Conservation (phyloP, 1,139 yeast genomes). For the Wickerhamiella infanticola region DNA sequence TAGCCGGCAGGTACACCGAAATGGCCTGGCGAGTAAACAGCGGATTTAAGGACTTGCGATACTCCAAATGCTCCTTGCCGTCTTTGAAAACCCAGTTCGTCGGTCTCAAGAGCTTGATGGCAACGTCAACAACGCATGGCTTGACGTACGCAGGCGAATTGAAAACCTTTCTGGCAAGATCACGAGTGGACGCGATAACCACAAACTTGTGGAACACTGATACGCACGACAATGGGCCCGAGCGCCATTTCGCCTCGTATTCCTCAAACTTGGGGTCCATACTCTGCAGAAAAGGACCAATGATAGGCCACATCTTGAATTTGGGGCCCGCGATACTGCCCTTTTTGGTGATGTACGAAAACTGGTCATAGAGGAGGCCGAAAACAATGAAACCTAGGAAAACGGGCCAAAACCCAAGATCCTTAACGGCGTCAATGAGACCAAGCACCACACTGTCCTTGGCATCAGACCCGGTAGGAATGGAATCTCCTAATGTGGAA, state of each 20-base stretch:
- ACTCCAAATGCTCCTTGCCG: constrained; percentile 89
- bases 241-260: constrained; percentile 82
- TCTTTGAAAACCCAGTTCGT: constrained; percentile 95
- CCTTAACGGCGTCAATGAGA: background rate
- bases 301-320: constrained; percentile 79
- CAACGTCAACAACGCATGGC: constrained; percentile 97
- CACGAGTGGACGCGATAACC: constrained; percentile 83
- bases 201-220: constrained; percentile 96
- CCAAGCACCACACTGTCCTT: background rate
- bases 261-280: constrained; percentile 92
- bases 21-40: constrained; percentile 74
- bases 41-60: constrained; percentile 80
- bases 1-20: constrained; percentile 66
- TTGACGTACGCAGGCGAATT: constrained; percentile 76
- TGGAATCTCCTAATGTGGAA: background rate
- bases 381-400: constrained; percentile 27
- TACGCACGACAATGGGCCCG: constrained; percentile 89
- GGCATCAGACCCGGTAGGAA: background rate
- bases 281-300: constrained; percentile 94
- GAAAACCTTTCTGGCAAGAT: constrained; percentile 76
- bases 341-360: constrained; percentile 59
- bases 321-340: constrained; percentile 85
- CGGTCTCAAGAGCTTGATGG: constrained; percentile 81
- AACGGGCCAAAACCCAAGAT: background rate
- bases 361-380: constrained; percentile 60